A percentile compares a stretch with the other conserved stretches of the same genome.
phyloP scores from a whole-genome alignment of 495 filamentous ascomycete genomes.

The Aspergillus bridgeri region DNA sequence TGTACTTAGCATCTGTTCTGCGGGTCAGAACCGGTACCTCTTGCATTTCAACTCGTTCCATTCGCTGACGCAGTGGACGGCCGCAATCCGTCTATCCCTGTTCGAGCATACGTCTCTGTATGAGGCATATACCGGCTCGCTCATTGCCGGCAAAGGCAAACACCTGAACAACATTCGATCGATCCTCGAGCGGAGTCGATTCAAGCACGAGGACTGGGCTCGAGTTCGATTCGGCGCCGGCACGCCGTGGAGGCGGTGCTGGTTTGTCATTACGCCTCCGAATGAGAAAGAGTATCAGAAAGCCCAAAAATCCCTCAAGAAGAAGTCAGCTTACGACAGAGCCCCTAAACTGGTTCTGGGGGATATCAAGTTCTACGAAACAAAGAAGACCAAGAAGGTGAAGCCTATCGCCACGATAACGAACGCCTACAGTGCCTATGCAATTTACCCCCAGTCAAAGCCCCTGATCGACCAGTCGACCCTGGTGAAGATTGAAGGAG shows the following conservation, averaged over 20 bases:
- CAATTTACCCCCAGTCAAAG: slow-evolving; percentile 92
- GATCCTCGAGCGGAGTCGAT: slow-evolving; percentile 75
- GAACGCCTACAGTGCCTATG: slow-evolving; percentile 87
- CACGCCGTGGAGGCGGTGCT: slow-evolving; percentile 93
- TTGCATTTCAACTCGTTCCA: slow-evolving; percentile 94
- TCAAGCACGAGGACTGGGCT: slow-evolving; percentile 88
- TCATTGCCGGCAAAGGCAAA: slow-evolving; percentile 94
- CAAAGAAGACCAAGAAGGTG: slow-evolving; percentile 89
- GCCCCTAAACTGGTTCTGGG: slow-evolving; percentile 66
- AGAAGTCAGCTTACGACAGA: slow-evolving; percentile 78
- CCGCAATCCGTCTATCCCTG: slow-evolving; percentile 90
- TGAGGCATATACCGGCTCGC: slow-evolving; percentile 92
- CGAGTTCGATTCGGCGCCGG: slow-evolving; percentile 94
- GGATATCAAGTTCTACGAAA: slow-evolving; percentile 91
- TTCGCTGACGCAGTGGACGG: slow-evolving; percentile 93
- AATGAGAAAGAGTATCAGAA: slow-evolving; percentile 89
- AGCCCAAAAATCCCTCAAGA: slow-evolving; percentile 78
- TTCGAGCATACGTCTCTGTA: slow-evolving; percentile 91
- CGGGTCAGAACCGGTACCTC: slow-evolving; percentile 90
- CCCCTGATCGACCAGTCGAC: slow-evolving; percentile 92
- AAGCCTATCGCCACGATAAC: slow-evolving; percentile 86
- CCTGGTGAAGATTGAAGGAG: slow-evolving; percentile 89
- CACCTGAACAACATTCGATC: slow-evolving; percentile 77
- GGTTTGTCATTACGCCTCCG: slow-evolving; percentile 89
- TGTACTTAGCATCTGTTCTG: slow-evolving; percentile 90